Evolutionary conservation across 768 basidiomycete species (phyloP).

Genomic region (Candolleomyces aberdarensis): DNA sequence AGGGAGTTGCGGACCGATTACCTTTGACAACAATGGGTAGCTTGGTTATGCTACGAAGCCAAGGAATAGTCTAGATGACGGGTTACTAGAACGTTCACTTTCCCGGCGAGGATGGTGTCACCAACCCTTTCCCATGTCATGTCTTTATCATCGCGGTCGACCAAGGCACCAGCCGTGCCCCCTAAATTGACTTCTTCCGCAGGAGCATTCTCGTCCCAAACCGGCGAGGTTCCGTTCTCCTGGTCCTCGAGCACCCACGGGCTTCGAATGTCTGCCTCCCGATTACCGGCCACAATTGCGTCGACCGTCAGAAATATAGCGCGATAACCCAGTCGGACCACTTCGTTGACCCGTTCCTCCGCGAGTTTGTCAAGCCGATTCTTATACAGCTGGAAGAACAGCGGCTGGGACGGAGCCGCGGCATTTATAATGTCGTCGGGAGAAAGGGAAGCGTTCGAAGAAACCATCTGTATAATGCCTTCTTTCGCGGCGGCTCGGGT

Average conservation of each 20-base stretch:
- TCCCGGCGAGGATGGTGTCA: neutral
- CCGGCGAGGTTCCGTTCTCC: conserved; percentile 36
- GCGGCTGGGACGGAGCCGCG: conserved; percentile 50
- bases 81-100: neutral
- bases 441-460: conserved; percentile 72
- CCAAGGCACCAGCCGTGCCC: conserved; percentile 67
- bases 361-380: conserved; percentile 65
- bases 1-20: conserved; percentile 12
- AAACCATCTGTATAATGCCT: conserved; percentile 84
- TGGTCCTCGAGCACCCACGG: conserved; percentile 57
- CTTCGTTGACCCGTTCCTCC: conserved; percentile 64
- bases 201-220: conserved; percentile 30
- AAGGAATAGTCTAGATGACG: conserved; percentile 61
- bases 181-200: conserved; percentile 36
- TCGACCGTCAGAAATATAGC: conserved; percentile 93
- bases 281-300: conserved; percentile 77
- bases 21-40: conserved; percentile 78
- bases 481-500: conserved; percentile 62
- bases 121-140: conserved; percentile 75
- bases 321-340: conserved; percentile 74
- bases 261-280: conserved; percentile 69
- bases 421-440: conserved; percentile 58
- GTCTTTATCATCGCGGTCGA: conserved; percentile 64
- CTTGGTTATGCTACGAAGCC: conserved; percentile 66
- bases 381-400: conserved; percentile 89